Base-by-base conservation (phyloP, 768 basidiomycete species). In the Galerina sulciceps region DNA sequence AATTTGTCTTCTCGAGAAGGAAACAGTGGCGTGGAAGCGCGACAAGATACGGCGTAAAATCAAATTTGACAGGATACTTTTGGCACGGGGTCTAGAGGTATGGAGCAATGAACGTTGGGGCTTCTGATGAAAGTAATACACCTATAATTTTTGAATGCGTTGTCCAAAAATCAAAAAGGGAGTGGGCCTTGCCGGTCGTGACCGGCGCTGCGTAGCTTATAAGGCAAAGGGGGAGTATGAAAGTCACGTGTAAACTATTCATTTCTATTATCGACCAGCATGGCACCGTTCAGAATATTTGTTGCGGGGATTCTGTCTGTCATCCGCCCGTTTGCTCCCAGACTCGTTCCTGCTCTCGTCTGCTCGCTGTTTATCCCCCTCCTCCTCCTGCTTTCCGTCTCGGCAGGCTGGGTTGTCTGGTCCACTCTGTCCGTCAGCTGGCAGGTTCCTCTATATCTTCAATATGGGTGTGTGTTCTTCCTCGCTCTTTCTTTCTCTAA, bases 351-450 rank as follows among this genome's bases (percentile, higher is more conserved):
- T 22, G 63, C 90, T 26, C 56, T 82, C 22, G 83, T 91, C 26
- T 90, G 80, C 69, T 66, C 84, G 4, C 69, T 84, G 22, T 75
- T 90, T 40, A 73, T 93, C 41, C 92, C 92, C 4, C 65, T 91
- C 1, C 64, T 90, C 31, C 63, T 86, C 34, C 66, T 85, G 62
- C 71, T 89, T 4, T 90, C 92, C 10, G 60, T 84, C 14, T 80
- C 81, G 59, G 87, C 91, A 9, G 92, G 92, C 2, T 86, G 82
- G 75, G 71, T 86, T 49, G 89, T 94, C 3, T 93, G 91, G 90
- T 85, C 76, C 61, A 89, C 76, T 62, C 78, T 86, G 4, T 88
- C 91, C 11, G 81, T 85, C 5, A 80, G 84, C 34, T 94, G 93
- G 93, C 79, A 87, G 58, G 72, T 81, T 10, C 82, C 86, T 13